Evolutionary conservation across 768 basidiomycete species (phyloP).

Genomic region (Boletus vermiculosoides): DNA sequence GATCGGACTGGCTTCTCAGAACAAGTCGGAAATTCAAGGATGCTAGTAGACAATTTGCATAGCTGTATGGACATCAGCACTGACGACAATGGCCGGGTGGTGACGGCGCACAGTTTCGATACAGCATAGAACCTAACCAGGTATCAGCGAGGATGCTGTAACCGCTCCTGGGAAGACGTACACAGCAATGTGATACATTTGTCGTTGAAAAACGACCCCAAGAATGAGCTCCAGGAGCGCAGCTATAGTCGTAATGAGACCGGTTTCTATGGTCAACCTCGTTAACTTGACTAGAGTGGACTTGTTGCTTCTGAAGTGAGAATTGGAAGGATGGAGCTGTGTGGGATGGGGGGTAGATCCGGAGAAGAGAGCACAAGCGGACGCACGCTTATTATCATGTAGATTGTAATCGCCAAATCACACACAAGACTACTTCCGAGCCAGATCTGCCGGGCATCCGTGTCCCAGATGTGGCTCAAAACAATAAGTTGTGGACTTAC

Average conservation of each 20-base stretch:
- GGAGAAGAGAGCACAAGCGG: neutral
- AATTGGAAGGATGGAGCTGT: slow-evolving; percentile 16
- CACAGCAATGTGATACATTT: slow-evolving; percentile 17
- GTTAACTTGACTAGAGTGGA: slow-evolving; percentile 13
- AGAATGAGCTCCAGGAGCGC: slow-evolving; percentile 19
- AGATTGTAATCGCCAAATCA: slow-evolving; percentile 20
- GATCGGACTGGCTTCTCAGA: slow-evolving; percentile 6
- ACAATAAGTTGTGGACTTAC: slow-evolving; percentile 1
- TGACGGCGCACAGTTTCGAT: slow-evolving; percentile 16
- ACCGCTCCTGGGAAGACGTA: slow-evolving; percentile 1
- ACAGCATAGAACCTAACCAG: slow-evolving; percentile 6
- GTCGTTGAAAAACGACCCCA: neutral
- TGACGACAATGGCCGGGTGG: too few species aligned
- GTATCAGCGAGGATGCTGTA: neutral
- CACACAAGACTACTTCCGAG: slow-evolving; percentile 20
- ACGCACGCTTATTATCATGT: slow-evolving; percentile 16
- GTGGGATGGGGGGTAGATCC: neutral
- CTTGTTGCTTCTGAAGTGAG: slow-evolving; percentile 1
- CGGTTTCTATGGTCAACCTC: slow-evolving; percentile 24
- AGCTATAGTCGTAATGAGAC: slow-evolving; percentile 21
- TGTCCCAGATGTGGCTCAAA: neutral
- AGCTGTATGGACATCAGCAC: slow-evolving; percentile 3
- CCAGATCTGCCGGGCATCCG: slow-evolving; percentile 15
- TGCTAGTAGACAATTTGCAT: slow-evolving; percentile 12
- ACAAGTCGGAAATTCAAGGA: slow-evolving; percentile 16